phyloP scores from a whole-genome alignment of 805 yeast genomes.

The Candida maesae region DNA sequence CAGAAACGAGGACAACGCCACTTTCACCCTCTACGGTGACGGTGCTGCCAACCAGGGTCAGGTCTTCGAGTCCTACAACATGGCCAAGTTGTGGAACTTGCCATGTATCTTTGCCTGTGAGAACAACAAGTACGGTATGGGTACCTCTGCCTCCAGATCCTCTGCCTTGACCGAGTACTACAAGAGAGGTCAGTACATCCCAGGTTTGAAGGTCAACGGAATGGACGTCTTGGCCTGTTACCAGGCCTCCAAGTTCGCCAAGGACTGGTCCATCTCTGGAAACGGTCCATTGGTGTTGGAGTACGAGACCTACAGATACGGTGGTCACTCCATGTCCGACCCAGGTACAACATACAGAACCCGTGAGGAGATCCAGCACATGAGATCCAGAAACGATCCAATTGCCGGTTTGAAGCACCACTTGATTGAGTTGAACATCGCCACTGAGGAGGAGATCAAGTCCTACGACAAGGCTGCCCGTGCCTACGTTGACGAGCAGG shows the following conservation, averaged over 20 bases:
- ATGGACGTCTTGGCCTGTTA: constrained; percentile 95
- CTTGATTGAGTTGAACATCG: constrained; percentile 75
- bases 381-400: constrained; percentile 98
- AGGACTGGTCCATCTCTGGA: constrained; percentile 90
- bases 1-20: constrained; percentile 72
- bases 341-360: constrained; percentile 99
- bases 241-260: constrained; percentile 95
- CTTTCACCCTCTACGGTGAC: constrained; percentile 93
- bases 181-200: constrained; percentile 99
- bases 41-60: constrained; percentile 99
- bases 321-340: constrained; percentile 99
- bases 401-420: constrained; percentile 92
- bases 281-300: constrained; percentile 96
- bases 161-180: constrained; percentile 95
- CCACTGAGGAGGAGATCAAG: constrained; percentile 93
- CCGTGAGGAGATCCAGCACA: constrained; percentile 98
- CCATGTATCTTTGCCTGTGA: constrained; percentile 96
- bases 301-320: constrained; percentile 98
- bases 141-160: constrained; percentile 95
- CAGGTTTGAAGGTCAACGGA: constrained; percentile 97
- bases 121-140: constrained; percentile 99
- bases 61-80: constrained; percentile 95
- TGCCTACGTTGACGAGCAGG: constrained; percentile 92
- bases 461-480: constrained; percentile 94
- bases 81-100: constrained; percentile 98